Base-by-base conservation (phyloP, 345 rosid genomes). In the Pugionium cornutum region DNA sequence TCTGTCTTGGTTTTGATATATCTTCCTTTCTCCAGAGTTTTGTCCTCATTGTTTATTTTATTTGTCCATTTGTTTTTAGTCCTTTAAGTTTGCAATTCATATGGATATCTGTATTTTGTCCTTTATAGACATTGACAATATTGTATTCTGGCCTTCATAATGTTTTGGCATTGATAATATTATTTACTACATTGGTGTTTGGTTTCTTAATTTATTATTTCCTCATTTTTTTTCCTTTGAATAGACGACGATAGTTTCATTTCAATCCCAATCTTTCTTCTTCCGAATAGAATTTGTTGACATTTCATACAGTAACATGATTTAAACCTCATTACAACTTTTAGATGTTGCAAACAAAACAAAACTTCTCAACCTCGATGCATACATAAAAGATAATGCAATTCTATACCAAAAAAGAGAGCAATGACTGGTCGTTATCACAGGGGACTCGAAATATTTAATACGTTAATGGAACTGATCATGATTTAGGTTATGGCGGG, bases 11-110 rank as follows among this genome's bases (percentile, higher is more conserved):
- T 46, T 47, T 48, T 47, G 56, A 9, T 45, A 4, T 28, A 5
- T 11, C 7, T 30, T 43, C 1, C 7, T 62, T 48, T 48, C 58
- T 48, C 37, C 46, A 60, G 48, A 62, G 68, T 69, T 69, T 61
- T 61, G 74, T 36, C 53, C 26, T 28, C 62, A 4, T 31, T 45
- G 36, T 70, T 63, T 46, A 2, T n/a, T 70, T 63, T 2, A 29
- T 53, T 63, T 55, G n/a, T 40, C n/a, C 64, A 64, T 26, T 63
- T 55, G 5, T 55, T 46, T 54, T 0, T 28, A 53, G 40, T 9
- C 39, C 35, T 53, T 1, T 4, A 53, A 51, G 68, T 36, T 53
- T 32, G 39, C 54, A 51, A 42, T 29, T 40, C 49, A 18, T 11
- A 1, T 59, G 67, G 35, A 29, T 9, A 29, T 41, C 5, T 63